Evolutionary conservation across 331 rosid species (phyloP), one percentile per base, ranked within the genome.

Genomic region (Acacia concinna): DNA sequence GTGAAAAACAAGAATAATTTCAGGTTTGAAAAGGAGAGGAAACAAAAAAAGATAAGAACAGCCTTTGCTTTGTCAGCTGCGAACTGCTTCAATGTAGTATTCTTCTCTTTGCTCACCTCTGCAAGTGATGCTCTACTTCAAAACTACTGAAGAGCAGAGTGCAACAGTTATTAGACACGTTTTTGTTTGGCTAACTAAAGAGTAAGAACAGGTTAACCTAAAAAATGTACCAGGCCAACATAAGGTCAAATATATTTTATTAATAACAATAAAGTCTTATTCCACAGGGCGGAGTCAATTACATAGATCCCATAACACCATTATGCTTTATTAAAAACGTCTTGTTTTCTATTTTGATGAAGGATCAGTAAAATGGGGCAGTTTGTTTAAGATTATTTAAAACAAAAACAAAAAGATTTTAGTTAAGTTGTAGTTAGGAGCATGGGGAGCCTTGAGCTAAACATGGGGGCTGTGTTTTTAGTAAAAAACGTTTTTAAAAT

Each of bases 1-100:
- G 86, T 75, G 68, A 87, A 83, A 81, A 85, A 79, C 92, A 80
- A 62, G 79, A 82, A 79, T 49, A 70, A 74, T 74, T 77, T 81
- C 84, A 78, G 46, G 63, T 56, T 8, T 17, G 11, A 23, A 56
- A 21, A 23, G n/a, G 9, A 3, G 4, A 25, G 41, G 52, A 2
- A 46, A 46, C 52, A 46, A 46, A 43, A 46, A 46, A n/a, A n/a
- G n/a, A n/a, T n/a, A n/a, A 74, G 9, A 56, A 8, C 67, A 51
- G 77, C 73, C 30, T 82, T 73, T 77, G 49, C 52, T 82, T 73
- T 77, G 27, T 79, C 73, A 41, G 17, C 52, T 51, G 78, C 83
- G 64, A 34, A 20, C 52, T 60, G 78, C 83, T 80, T 80, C 49
- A 68, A 87, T 77, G 70, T 81, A 79, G 47, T 78, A 31, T 63